phyloP scores from a whole-genome alignment of 2,329 filamentous ascomycete genomes.

The Ambrosiella beaveri region DNA sequence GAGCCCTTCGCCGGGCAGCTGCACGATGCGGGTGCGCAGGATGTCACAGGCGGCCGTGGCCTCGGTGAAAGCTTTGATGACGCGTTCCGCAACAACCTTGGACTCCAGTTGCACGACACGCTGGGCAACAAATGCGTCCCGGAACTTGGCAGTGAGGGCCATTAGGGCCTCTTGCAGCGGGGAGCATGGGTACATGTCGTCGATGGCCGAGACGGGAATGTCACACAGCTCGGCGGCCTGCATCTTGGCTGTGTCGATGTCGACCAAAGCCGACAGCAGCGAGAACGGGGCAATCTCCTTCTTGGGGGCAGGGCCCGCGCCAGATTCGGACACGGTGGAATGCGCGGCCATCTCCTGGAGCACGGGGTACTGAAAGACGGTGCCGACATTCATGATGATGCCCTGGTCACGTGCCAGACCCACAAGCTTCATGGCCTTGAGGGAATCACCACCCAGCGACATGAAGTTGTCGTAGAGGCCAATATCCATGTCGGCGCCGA shows the following conservation, averaged over 20 bases:
- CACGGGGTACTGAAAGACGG: conserved; percentile 28
- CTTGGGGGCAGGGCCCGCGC: conserved; percentile 15
- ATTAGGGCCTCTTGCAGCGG: conserved; percentile 37
- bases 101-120: conserved; percentile 26
- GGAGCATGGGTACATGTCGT: conserved; percentile 38
- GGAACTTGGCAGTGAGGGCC: conserved; percentile 32
- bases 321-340: conserved; percentile 9
- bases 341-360: conserved; percentile 28
- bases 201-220: conserved; percentile 21
- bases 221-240: conserved; percentile 27
- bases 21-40: conserved; percentile 32
- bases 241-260: conserved; percentile 21
- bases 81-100: conserved; percentile 20
- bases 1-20: conserved; percentile 26
- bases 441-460: conserved; percentile 31
- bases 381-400: conserved; percentile 27
- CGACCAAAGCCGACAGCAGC: conserved; percentile 19
- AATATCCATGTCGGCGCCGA: conserved; percentile 21
- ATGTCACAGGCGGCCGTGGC: conserved; percentile 23
- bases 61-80: conserved; percentile 28
- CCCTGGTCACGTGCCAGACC: conserved; percentile 24
- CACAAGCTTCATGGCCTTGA: conserved; percentile 34
- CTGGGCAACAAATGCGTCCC: conserved; percentile 35
- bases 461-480: conserved; percentile 29
- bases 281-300: conserved; percentile 23